Base-by-base conservation (phyloP, 2,329 filamentous ascomycete species). In the Neoscytalidium dimidiatum region DNA sequence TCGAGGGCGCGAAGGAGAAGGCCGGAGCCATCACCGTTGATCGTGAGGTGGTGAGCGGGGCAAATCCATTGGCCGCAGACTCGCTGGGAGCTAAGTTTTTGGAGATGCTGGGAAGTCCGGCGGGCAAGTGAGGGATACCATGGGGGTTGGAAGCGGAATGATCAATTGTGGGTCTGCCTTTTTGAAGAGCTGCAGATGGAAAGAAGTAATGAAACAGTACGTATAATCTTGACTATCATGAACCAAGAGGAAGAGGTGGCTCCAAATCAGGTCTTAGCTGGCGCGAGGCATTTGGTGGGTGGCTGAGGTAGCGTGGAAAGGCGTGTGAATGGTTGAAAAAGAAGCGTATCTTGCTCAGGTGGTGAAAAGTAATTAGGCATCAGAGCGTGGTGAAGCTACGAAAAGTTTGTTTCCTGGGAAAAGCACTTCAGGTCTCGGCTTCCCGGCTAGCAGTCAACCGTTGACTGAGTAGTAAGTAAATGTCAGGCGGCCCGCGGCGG, bases 1-100 rank as follows among this genome's bases (percentile, higher is more conserved):
- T 81, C n/a, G 76, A 79, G 64, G 79, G 79, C 1, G 23, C 73
- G 1, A 69, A 71, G 5, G 78, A 80, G 71, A 78, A 77, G 63
- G 44, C 78, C 65, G 80, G 80, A 0, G 71, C 70, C 19, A 79
- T 81, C 4, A 81, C 79, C 0, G 74, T 81, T 13, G 77, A 82
- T 68, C 69, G 78, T 1, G 80, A 83, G 68, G 67, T 77, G 11
- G 68, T 77, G 6, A 75, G 71, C 2, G 74, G 72, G 2, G 74
- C 71, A 2, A 76, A 75, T 65, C 71, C 74, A 6, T 71, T 76
- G 71, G 68, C 70, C 11, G 74, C 75, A n/a, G 70, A 73, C 61
- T 68, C 70, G 19, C 68, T 77, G 64, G 74, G 71, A 1, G 69
- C 72, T 23, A 75, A 73, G 68, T 74, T 76, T 31, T 56, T 76